Percentiles rank a stretch among this genome's conserved stretches.
These are phyloP conservation scores for Sanghuangporus weigelae DNA, from an alignment of 1,284 basidiomycete genomes.

Conservation along the genomic window DNA sequence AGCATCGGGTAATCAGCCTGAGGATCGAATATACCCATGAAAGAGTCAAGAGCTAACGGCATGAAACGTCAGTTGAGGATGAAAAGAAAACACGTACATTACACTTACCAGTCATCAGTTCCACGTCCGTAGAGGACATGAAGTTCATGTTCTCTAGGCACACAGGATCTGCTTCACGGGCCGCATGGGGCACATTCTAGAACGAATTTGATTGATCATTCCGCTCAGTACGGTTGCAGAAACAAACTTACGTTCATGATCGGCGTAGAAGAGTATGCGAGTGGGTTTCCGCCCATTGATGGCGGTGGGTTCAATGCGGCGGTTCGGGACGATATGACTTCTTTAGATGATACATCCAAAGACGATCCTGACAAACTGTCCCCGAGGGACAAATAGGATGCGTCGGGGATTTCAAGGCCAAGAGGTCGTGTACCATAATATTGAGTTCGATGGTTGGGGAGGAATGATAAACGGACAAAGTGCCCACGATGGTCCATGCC, in stretches of 20 bases:
- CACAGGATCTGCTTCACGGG: not conserved
- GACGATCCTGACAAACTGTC: not conserved
- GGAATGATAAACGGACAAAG: conserved; percentile 16
- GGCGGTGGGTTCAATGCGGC: not conserved
- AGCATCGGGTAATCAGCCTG: conserved; percentile 10
- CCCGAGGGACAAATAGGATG: not conserved
- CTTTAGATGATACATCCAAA: not conserved
- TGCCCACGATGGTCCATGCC: conserved; percentile 16
- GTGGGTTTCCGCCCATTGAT: not conserved
- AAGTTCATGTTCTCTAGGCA: conserved; percentile 5
- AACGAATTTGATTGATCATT: not conserved
- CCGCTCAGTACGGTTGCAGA: not conserved
- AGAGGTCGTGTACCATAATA: not conserved
- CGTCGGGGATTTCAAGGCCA: conserved; percentile 1
- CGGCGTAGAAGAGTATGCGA: conserved; percentile 6
- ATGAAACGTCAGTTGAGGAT: not conserved
- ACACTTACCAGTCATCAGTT: conserved; percentile 15
- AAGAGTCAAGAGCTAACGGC: conserved; percentile 11
- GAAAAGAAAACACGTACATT: not conserved
- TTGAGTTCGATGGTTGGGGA: not conserved
- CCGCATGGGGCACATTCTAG: not conserved
- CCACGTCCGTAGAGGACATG: not conserved
- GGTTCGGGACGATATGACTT: not conserved
- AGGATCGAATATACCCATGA: conserved; percentile 8
- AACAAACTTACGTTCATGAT: conserved; percentile 14